A percentile compares a stretch with the other conserved stretches of the same genome.
Evolutionary conservation across 495 filamentous ascomycete genomes (phyloP).

Genomic region (Hypomontagnella submonticulosa): DNA sequence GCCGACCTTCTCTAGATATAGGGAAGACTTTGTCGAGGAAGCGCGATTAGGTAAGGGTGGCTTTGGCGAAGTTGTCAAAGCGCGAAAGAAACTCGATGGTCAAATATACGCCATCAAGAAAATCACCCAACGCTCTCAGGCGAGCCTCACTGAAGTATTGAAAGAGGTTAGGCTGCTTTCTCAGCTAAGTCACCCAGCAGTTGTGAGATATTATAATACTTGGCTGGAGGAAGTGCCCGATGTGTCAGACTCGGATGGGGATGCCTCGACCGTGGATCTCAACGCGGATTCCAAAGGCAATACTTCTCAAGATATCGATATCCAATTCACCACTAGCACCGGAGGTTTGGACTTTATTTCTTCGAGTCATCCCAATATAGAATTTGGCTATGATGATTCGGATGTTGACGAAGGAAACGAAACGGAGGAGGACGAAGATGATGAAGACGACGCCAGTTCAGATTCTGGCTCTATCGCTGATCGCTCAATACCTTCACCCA

Average conservation of each 20-base stretch:
- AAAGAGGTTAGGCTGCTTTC: slow-evolving; percentile 93
- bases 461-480: slow-evolving; percentile 38
- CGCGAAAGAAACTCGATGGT: slow-evolving; percentile 91
- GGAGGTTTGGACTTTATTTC: slow-evolving; percentile 94
- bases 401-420: slow-evolving; percentile 60
- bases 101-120: slow-evolving; percentile 97
- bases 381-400: slow-evolving; percentile 80
- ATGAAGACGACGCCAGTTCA: slow-evolving; percentile 54
- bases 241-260: slow-evolving; percentile 65
- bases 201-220: slow-evolving; percentile 94
- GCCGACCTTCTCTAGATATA: slow-evolving; percentile 74
- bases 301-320: slow-evolving; percentile 62
- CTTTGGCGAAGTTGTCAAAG: slow-evolving; percentile 97
- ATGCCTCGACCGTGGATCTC: slow-evolving; percentile 66
- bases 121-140: slow-evolving; percentile 82
- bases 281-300: slow-evolving; percentile 50
- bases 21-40: slow-evolving; percentile 88
- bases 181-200: slow-evolving; percentile 91
- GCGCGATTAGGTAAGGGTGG: slow-evolving; percentile 91
- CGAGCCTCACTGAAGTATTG: slow-evolving; percentile 83
- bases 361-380: slow-evolving; percentile 81
- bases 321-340: slow-evolving; percentile 71
- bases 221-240: slow-evolving; percentile 84
- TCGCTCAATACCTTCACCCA: slow-evolving; percentile 44
- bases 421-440: slow-evolving; percentile 53